Conservation (phyloP, 768 basidiomycete species). For the Lentinus brumalis region DNA sequence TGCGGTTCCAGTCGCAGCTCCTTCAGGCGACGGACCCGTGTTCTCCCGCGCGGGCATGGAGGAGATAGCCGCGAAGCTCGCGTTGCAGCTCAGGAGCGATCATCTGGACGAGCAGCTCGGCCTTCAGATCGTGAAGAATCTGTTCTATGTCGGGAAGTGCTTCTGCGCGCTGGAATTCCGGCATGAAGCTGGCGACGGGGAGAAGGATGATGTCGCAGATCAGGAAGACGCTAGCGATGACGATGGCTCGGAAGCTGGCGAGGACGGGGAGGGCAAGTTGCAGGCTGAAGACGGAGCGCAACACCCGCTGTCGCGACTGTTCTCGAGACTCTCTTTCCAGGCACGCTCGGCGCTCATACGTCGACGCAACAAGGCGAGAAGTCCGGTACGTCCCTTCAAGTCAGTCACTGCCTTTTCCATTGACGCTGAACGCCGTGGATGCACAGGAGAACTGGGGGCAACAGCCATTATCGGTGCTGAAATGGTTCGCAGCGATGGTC, state of each 20-base stretch:
- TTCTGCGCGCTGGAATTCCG: slow-evolving; percentile 52
- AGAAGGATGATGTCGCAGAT: slow-evolving; percentile 23
- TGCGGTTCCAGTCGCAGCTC: slow-evolving; percentile 46
- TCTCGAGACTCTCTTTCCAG: slow-evolving; percentile 92
- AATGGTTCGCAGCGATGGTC: slow-evolving; percentile 94
- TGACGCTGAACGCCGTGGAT: slow-evolving; percentile 6
- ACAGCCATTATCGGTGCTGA: slow-evolving; percentile 76
- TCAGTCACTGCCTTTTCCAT: not conserved
- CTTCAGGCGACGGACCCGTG: slow-evolving; percentile 42
- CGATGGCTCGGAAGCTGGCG: slow-evolving; percentile 33
- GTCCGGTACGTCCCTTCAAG: slow-evolving; percentile 40
- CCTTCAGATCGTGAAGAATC: slow-evolving; percentile 87
- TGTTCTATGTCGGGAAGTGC: slow-evolving; percentile 90
- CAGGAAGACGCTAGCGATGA: slow-evolving; percentile 35
- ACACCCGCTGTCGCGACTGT: slow-evolving; percentile 86
- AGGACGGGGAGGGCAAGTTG: slow-evolving; percentile 29
- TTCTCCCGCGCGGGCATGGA: slow-evolving; percentile 59
- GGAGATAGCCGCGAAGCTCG: slow-evolving; percentile 72
- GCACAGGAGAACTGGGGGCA: slow-evolving; percentile 78
- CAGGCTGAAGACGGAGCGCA: slow-evolving; percentile 18
- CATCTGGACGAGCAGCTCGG: slow-evolving; percentile 72
- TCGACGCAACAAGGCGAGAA: slow-evolving; percentile 55
- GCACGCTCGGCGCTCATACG: slow-evolving; percentile 74
- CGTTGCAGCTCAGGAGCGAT: slow-evolving; percentile 78
- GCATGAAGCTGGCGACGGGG: not conserved